A percentile compares a stretch with the other conserved stretches of the same genome.
Evolutionary conservation across 164 flowering plant species (phyloP).

Genomic region (Magnolia changhungtana): DNA sequence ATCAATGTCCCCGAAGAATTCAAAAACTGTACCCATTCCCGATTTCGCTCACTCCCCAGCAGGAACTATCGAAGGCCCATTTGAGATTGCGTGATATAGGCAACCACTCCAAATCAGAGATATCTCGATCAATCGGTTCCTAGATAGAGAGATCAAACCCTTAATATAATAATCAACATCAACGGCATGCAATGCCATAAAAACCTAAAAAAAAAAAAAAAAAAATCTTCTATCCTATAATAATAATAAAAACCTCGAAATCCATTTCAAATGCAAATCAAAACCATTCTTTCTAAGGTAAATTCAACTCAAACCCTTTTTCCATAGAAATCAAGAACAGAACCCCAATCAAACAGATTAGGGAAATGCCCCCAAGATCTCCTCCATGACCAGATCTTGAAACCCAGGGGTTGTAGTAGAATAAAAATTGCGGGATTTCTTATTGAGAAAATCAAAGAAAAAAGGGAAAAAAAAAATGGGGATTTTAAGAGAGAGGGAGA

Average conservation of each 20-base stretch:
- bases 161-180: not conserved
- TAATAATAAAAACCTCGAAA: too few species aligned
- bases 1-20: not conserved
- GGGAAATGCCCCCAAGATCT: constrained; percentile 16
- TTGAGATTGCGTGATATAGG: not conserved
- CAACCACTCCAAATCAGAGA: not conserved
- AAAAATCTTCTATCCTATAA: not conserved
- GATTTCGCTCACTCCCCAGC: not conserved
- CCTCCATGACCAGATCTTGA: not conserved
- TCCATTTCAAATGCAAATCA: not conserved
- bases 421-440: not conserved
- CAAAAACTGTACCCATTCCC: not conserved
- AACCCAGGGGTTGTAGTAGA: not conserved
- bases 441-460: not conserved
- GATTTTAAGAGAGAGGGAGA: not conserved
- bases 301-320: not conserved
- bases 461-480: not conserved
- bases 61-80: not conserved
- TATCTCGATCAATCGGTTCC: not conserved
- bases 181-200: not conserved
- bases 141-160: not conserved
- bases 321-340: constrained; percentile 22
- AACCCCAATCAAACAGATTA: constrained; percentile 10
- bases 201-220: not conserved
- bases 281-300: not conserved